A percentile compares a stretch with the other conserved stretches of the same genome.
Evolutionary conservation across 2,329 filamentous ascomycete genomes (phyloP).

Genomic region (Aspergillus latus): DNA sequence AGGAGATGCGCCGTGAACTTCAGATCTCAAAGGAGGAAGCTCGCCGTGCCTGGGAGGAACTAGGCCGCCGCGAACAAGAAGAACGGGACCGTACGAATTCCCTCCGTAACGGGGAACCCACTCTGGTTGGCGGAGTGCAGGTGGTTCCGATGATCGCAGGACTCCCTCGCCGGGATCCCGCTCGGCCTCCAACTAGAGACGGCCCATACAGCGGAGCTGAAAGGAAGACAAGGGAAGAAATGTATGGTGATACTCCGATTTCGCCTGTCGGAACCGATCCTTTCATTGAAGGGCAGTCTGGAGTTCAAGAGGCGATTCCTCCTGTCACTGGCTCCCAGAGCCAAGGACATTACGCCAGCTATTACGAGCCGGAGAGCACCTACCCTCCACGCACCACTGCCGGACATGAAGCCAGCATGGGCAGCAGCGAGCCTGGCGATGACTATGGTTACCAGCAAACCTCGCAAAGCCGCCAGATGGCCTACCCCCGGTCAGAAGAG

Average conservation of each 20-base stretch:
- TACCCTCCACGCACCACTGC: constrained; percentile 44
- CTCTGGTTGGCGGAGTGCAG: constrained; percentile 86
- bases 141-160: constrained; percentile 89
- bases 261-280: constrained; percentile 63
- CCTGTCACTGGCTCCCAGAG: constrained; percentile 34
- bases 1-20: constrained; percentile 88
- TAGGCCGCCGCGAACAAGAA: constrained; percentile 88
- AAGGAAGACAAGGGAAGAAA: constrained; percentile 39
- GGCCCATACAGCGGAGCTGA: constrained; percentile 42
- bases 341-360: constrained; percentile 29
- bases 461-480: constrained; percentile 60
- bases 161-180: constrained; percentile 54
- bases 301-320: constrained; percentile 28
- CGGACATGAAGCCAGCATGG: constrained; percentile 47
- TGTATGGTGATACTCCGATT: constrained; percentile 51
- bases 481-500: constrained; percentile 51
- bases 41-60: constrained; percentile 92
- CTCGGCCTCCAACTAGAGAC: constrained; percentile 49
- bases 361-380: constrained; percentile 41
- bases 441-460: constrained; percentile 66
- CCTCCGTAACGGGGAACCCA: constrained; percentile 84
- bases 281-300: constrained; percentile 52
- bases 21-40: constrained; percentile 96
- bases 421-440: constrained; percentile 61
- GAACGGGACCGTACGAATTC: constrained; percentile 83